Percentiles rank a stretch among this genome's conserved stretches.
phyloP scores from a whole-genome alignment of 305 asterid species.

The Fraxinus velutina region DNA sequence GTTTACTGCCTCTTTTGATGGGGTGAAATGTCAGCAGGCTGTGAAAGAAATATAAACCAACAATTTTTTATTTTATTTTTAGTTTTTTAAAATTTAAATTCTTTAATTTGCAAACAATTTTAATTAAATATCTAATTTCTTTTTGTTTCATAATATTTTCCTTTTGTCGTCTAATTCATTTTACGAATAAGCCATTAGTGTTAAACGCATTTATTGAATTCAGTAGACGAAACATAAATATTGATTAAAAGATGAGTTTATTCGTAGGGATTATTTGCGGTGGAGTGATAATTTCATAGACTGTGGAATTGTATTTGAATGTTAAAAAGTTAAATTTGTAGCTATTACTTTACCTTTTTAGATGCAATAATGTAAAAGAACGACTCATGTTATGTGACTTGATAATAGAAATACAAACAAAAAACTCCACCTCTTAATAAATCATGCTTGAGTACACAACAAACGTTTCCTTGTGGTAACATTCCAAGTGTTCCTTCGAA shows the following conservation, averaged over 20 bases:
- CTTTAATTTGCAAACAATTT: not conserved
- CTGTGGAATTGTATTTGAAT: not conserved
- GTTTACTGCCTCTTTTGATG: not conserved
- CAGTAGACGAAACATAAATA: too few relatives aligned
- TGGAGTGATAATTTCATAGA: not conserved
- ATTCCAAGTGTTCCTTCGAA: not conserved
- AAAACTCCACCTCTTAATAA: not conserved
- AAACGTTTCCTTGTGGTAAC: not conserved
- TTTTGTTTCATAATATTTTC: too few relatives aligned
- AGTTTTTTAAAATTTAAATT: not conserved
- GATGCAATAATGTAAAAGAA: too few relatives aligned
- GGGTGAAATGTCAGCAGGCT: not conserved
- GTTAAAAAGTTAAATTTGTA: not conserved
- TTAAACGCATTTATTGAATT: too few relatives aligned
- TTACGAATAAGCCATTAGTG: too few relatives aligned
- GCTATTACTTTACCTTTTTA: not conserved
- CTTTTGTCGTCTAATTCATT: not conserved
- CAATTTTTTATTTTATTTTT: too few relatives aligned
- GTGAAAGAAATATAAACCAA: not conserved
- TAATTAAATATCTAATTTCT: too few relatives aligned
- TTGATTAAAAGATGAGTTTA: too few relatives aligned
- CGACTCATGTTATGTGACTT: not conserved
- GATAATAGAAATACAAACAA: not conserved
- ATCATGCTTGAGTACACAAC: not conserved
- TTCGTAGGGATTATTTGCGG: not conserved